Evolutionary conservation across 108 stramenopile genomes (phyloP).

Genomic region (Aurantiochytrium sp.): DNA sequence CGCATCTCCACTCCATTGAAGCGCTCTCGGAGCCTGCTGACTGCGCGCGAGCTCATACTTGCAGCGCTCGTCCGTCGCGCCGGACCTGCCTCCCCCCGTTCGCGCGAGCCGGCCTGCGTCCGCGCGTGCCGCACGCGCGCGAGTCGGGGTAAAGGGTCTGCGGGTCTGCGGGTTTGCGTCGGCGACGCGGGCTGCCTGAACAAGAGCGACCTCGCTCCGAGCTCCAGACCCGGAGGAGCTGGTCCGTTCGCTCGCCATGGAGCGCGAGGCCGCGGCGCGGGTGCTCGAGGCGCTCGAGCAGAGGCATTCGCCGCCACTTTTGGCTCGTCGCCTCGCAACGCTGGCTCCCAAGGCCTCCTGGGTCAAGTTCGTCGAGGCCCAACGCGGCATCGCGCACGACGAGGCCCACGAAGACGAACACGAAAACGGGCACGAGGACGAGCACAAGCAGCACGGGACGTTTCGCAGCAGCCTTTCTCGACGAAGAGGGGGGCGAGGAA

Average conservation of each 20-base stretch:
- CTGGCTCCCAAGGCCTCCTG: not conserved
- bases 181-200: no score
- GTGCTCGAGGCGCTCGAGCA: not conserved
- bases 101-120: not conserved
- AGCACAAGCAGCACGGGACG: no score
- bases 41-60: not conserved
- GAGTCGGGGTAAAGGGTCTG: no score
- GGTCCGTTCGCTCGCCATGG: not conserved
- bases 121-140: no score
- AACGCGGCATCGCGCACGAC: not conserved
- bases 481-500: no score
- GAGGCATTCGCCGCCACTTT: not conserved
- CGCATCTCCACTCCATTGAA: not conserved
- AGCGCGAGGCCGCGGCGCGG: not conserved
- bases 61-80: not conserved
- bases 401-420: not conserved
- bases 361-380: no score
- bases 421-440: not conserved
- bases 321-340: not conserved
- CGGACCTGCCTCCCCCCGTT: not conserved
- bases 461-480: no score
- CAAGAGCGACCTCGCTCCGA: no score
- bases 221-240: no score
- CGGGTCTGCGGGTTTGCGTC: no score
- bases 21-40: not conserved